These are phyloP conservation scores for Chaetomiaceae sp. DNA, from an alignment of 2,329 filamentous ascomycete genomes.

Conservation along the genomic window DNA sequence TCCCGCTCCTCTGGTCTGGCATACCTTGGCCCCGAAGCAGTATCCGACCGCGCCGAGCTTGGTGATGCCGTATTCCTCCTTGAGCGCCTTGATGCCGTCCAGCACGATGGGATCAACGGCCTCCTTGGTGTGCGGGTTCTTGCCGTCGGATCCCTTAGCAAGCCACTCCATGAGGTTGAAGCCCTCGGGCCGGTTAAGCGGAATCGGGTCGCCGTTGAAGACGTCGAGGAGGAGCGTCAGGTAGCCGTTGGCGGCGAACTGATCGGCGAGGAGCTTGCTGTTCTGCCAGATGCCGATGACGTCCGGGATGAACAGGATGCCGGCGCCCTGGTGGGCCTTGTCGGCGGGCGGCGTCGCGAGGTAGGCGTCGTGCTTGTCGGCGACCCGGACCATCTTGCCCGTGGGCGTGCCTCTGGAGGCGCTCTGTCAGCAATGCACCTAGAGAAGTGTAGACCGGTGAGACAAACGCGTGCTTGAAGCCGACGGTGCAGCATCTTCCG, in stretches of 20 bases:
- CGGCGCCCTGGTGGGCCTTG: constrained; percentile 38
- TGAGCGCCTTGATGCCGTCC: constrained; percentile 53
- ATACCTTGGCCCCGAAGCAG: constrained; percentile 69
- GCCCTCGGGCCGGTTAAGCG: constrained; percentile 43
- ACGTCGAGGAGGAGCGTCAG: constrained; percentile 64
- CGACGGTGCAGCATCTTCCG: constrained; percentile 48
- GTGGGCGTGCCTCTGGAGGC: constrained; percentile 42
- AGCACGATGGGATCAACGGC: constrained; percentile 46
- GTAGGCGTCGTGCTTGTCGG: constrained; percentile 45
- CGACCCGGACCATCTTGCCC: constrained; percentile 44
- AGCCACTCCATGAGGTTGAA: constrained; percentile 44
- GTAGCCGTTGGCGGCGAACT: constrained; percentile 70
- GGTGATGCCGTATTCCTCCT: constrained; percentile 50
- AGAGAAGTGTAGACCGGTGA: background rate
- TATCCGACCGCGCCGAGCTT: constrained; percentile 65
- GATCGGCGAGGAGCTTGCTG: constrained; percentile 64
- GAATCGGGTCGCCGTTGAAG: constrained; percentile 62
- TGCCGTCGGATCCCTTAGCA: constrained; percentile 41
- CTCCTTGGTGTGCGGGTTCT: constrained; percentile 46
- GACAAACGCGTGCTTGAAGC: constrained; percentile 51
- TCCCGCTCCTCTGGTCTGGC: constrained; percentile 10
- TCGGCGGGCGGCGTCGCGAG: constrained; percentile 43
- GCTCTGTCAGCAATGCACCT: background rate
- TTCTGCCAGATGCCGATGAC: constrained; percentile 55
- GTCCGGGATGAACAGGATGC: constrained; percentile 46